Evolutionary conservation across 129 eudicot genomes (phyloP).

Genomic region (Ambrosia trifida): DNA sequence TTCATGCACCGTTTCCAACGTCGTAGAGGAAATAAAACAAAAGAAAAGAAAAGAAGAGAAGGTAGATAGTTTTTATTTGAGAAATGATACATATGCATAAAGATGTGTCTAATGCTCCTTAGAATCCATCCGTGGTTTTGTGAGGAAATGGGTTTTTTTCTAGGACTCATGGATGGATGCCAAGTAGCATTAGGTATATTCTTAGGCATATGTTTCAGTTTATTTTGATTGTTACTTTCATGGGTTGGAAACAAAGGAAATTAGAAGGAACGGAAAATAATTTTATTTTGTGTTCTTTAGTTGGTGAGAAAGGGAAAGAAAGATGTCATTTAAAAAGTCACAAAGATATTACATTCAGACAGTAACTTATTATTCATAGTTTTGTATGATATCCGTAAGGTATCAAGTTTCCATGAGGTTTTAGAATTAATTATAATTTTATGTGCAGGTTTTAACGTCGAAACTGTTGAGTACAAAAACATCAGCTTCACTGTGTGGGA

Average conservation of each 20-base stretch:
- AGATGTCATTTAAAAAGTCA: neutral
- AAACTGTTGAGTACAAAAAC: constrained; percentile 97
- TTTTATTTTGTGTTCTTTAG: neutral
- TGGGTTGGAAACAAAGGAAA: neutral
- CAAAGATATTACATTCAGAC: neutral
- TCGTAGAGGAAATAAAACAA: neutral
- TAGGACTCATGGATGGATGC: constrained; percentile 5
- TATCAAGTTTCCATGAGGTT: neutral
- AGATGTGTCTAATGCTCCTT: neutral
- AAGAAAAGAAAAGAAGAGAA: neutral
- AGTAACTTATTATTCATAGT: neutral
- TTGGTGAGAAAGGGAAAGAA: neutral
- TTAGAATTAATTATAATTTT: neutral
- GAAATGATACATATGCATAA: neutral
- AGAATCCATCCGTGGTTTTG: neutral
- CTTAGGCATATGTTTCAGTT: neutral
- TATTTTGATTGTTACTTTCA: neutral
- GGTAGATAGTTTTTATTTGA: neutral
- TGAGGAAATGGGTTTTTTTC: neutral
- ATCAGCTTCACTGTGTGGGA: constrained; percentile 99
- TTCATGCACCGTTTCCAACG: neutral
- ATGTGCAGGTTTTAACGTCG: constrained; percentile 85
- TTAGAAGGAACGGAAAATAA: neutral
- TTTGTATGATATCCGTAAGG: neutral
- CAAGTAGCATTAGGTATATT: neutral